Percentiles rank a stretch among this genome's conserved stretches.
phyloP scores from a whole-genome alignment of 352 stramenopile genomes.

The Phytophthora macrochlamydospora region DNA sequence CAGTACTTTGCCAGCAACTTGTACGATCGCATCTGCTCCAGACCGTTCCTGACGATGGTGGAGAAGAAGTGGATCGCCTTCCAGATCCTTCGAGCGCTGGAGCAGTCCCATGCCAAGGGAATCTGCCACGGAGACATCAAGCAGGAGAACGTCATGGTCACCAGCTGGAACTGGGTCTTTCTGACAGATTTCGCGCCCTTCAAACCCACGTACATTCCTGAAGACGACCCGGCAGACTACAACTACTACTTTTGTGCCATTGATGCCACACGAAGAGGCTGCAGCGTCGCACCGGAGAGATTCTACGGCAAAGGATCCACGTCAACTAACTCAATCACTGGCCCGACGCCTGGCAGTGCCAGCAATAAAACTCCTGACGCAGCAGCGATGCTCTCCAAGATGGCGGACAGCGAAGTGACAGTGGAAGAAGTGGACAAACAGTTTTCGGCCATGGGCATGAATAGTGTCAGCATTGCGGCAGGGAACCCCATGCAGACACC shows the following conservation, averaged over 20 bases:
- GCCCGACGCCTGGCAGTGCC: conserved; percentile 24
- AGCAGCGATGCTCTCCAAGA: conserved; percentile 65
- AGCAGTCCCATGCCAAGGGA: conserved; percentile 92
- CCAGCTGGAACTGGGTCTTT: conserved; percentile 97
- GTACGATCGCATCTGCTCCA: conserved; percentile 95
- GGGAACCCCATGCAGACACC: conserved; percentile 34
- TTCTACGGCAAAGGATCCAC: conserved; percentile 54
- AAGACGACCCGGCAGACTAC: conserved; percentile 96
- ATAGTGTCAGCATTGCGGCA: conserved; percentile 18
- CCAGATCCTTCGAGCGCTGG: conserved; percentile 94
- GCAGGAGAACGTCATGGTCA: conserved; percentile 98
- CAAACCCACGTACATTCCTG: conserved; percentile 94
- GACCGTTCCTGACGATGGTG: conserved; percentile 94
- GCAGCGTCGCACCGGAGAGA: conserved; percentile 95
- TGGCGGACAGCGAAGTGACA: conserved; percentile 73
- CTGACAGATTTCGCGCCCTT: conserved; percentile 97
- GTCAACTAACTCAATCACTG: conserved; percentile 4
- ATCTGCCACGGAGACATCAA: conserved; percentile 98
- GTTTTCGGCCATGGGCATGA: conserved; percentile 64
- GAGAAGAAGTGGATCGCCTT: conserved; percentile 99
- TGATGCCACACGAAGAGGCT: conserved; percentile 88
- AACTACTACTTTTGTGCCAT: conserved; percentile 95
- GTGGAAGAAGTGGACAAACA: conserved; percentile 81
- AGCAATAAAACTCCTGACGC: conserved; percentile 54
- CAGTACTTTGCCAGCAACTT: conserved; percentile 97